Evolutionary conservation across 2,329 filamentous ascomycete genomes (phyloP), one percentile per base, ranked within the genome.

Genomic region (Cytospora leucostoma): DNA sequence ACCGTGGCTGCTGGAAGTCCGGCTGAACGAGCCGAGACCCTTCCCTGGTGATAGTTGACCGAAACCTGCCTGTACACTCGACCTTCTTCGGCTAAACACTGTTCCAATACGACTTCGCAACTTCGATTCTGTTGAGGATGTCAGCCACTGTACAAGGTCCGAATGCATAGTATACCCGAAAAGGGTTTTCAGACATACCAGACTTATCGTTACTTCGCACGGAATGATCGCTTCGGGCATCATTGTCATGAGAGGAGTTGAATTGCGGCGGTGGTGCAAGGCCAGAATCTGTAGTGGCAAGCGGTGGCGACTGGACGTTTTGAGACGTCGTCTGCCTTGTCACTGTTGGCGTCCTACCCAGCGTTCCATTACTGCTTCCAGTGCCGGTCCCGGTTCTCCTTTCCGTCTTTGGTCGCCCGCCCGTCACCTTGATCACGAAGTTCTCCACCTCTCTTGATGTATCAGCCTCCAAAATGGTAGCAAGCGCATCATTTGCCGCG

Each of bases 381-480:
- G 79, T 53, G 0, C 77, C 77, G 13, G 79, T 74, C 0, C 77
- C 77, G 10, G 79, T 74, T 33, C 73, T 73, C 59, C 80, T 77
- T 49, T 80, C 78, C 38, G 79, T 49, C 68, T 74, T 78, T 65
- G 78, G 73, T 65, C 78, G 75, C n/a, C 81, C 81, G 6, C 75
- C 70, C 0, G 78, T 80, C 2, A 74, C 76, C 62, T 74, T 78
- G 7, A 78, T 74, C 0, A 77, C 79, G 74, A 93, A 96, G 35
- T 84, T 86, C 69, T 88, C 89, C 67, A 99, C 94, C 78, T 99
- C 95, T 71, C 90, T 90, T 19, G 88, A 85, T 0, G 93, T 96
- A 73, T 92, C 89, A 50, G 97, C 87, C 73, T 96, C 95, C 57
- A 99, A 81, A 69, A 98, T 82, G 10, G 88, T 83, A 68, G 92